These are phyloP conservation scores for Lippia alba DNA, from an alignment of 305 asterid species.

Conservation along the genomic window DNA sequence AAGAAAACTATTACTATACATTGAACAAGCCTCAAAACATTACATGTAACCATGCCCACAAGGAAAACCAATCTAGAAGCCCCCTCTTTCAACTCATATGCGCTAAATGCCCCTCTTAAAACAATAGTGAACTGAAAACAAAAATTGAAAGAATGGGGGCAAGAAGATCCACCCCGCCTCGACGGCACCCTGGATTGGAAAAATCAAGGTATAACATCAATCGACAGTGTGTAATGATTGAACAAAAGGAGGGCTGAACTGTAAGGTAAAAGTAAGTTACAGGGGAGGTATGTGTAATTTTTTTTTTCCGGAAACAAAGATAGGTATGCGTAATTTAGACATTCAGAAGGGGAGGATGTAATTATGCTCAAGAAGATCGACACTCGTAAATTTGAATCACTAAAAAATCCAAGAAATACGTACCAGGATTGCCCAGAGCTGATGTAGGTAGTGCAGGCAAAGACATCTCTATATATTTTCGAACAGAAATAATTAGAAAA, in stretches of 20 bases:
- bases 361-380: not conserved
- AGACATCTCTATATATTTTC: constrained; percentile 81
- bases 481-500: constrained; percentile 31
- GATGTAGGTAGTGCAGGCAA: constrained; percentile 95
- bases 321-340: not conserved
- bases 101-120: constrained; percentile 44
- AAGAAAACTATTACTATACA: constrained; percentile 54
- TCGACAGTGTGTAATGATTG: not conserved
- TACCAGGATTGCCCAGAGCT: constrained; percentile 62
- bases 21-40: constrained; percentile 51
- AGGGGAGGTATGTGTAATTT: not conserved
- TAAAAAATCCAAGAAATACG: constrained; percentile 26
- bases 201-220: constrained; percentile 30
- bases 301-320: too few relatives aligned
- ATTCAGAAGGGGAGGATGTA: not conserved
- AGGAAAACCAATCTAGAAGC: constrained; percentile 42
- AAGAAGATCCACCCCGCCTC: constrained; percentile 44
- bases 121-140: constrained; percentile 50
- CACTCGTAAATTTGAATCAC: not conserved
- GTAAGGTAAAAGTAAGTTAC: not conserved
- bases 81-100: constrained; percentile 42
- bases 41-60: constrained; percentile 45
- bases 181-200: constrained; percentile 50
- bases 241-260: not conserved
- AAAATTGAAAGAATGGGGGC: constrained; percentile 63